These are phyloP conservation scores for Albatrellus ellisii DNA, from an alignment of 768 basidiomycete genomes.

Conservation along the genomic window DNA sequence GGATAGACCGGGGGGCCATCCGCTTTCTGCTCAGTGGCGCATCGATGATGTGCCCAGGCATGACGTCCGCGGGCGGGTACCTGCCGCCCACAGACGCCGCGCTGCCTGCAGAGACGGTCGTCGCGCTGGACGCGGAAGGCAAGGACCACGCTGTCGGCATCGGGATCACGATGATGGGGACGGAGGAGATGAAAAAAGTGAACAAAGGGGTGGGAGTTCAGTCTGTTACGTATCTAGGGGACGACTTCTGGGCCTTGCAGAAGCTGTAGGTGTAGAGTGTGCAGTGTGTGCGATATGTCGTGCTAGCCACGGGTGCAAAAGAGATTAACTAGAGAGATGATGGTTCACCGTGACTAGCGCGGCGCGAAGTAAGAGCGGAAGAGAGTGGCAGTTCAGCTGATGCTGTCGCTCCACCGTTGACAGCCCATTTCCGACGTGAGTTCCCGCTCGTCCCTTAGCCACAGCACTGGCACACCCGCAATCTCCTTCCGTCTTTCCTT, in stretches of 20 bases:
- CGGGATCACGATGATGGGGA: constrained; percentile 68
- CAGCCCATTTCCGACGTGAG: too few species aligned
- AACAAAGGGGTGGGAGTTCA: constrained; percentile 92
- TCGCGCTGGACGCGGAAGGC: constrained; percentile 93
- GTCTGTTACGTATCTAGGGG: constrained; percentile 73
- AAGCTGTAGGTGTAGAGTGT: constrained; percentile 29
- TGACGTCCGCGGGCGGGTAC: constrained; percentile 85
- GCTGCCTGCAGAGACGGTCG: constrained; percentile 57
- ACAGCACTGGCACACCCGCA: not conserved
- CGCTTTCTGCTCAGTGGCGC: constrained; percentile 91
- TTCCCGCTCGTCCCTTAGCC: too few species aligned
- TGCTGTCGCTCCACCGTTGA: not conserved
- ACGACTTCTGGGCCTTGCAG: constrained; percentile 72
- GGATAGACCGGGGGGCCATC: constrained; percentile 94
- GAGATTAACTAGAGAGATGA: too few species aligned
- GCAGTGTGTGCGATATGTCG: too few species aligned
- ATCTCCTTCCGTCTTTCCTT: not conserved
- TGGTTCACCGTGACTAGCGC: too few species aligned
- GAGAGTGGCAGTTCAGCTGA: too few species aligned
- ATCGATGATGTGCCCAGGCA: constrained; percentile 94
- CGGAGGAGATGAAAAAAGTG: constrained; percentile 80
- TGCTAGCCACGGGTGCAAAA: not conserved
- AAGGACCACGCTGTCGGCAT: constrained; percentile 87
- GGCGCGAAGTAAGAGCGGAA: too few species aligned
- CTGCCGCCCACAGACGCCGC: constrained; percentile 63